These are phyloP conservation scores for Fusarium cicatricum DNA, from an alignment of 2,329 filamentous ascomycete genomes.

Conservation along the genomic window DNA sequence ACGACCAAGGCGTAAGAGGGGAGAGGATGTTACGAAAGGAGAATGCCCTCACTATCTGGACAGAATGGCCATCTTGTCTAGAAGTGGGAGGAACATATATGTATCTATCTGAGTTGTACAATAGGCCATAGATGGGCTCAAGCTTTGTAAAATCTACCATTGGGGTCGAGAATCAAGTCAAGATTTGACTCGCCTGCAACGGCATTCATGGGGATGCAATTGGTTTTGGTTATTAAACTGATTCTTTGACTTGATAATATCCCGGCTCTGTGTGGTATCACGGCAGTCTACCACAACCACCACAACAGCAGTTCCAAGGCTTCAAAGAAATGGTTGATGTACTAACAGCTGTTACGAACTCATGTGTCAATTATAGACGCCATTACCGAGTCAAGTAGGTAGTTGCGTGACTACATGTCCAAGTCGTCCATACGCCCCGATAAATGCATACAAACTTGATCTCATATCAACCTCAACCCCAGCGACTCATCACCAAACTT, in stretches of 20 bases:
- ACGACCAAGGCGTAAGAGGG: conserved; percentile 28
- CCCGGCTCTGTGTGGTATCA: too few relatives aligned
- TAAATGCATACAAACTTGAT: conserved; percentile 38
- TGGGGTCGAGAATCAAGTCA: conserved; percentile 6
- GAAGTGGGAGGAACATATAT: conserved; percentile 18
- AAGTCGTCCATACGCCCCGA: conserved; percentile 17
- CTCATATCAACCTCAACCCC: conserved; percentile 1
- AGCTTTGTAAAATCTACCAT: conserved; percentile 34
- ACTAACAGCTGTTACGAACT: too few relatives aligned
- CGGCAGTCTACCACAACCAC: too few relatives aligned
- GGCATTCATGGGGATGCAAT: too few relatives aligned
- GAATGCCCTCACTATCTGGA: background rate
- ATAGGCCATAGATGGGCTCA: conserved; percentile 34
- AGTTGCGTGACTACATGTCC: too few relatives aligned
- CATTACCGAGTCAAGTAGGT: too few relatives aligned
- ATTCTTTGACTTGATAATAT: too few relatives aligned
- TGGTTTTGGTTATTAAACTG: too few relatives aligned
- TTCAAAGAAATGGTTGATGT: too few relatives aligned
- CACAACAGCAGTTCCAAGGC: too few relatives aligned
- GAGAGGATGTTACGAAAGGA: background rate
- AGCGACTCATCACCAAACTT: background rate
- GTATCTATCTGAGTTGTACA: conserved; percentile 39
- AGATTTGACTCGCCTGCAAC: background rate
- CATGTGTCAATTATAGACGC: too few relatives aligned
- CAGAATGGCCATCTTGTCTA: conserved; percentile 19